Conservation (phyloP, 2,329 filamentous ascomycete genomes). For the Thermothelomyces thermophilus region DNA sequence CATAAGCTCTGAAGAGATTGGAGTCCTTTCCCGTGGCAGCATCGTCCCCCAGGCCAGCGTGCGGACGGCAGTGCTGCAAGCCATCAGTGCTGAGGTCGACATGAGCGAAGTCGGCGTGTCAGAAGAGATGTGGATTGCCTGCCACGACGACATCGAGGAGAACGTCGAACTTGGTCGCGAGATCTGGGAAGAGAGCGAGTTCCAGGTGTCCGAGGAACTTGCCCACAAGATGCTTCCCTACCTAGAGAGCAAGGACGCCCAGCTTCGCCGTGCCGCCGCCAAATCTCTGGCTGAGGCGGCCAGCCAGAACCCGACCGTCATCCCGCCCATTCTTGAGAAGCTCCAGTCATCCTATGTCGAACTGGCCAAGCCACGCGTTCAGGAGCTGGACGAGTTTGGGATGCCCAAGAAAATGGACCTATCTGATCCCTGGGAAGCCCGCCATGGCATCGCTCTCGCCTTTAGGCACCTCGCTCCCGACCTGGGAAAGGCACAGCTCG, state of each 20-base stretch:
- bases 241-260: slow-evolving; percentile 69
- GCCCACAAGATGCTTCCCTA: slow-evolving; percentile 68
- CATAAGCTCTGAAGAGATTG: slow-evolving; percentile 65
- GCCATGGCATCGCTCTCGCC: slow-evolving; percentile 81
- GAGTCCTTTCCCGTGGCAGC: slow-evolving; percentile 66
- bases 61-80: slow-evolving; percentile 77
- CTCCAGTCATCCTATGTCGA: slow-evolving; percentile 68
- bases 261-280: slow-evolving; percentile 77
- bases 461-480: slow-evolving; percentile 73
- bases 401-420: slow-evolving; percentile 88
- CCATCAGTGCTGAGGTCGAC: slow-evolving; percentile 85
- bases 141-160: slow-evolving; percentile 83
- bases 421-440: slow-evolving; percentile 82
- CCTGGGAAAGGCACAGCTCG: slow-evolving; percentile 63
- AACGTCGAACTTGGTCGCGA: slow-evolving; percentile 76
- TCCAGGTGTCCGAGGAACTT: slow-evolving; percentile 60
- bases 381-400: slow-evolving; percentile 84
- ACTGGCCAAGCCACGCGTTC: slow-evolving; percentile 73
- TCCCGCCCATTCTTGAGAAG: slow-evolving; percentile 55
- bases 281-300: slow-evolving; percentile 73
- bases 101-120: slow-evolving; percentile 81
- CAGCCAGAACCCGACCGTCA: slow-evolving; percentile 50
- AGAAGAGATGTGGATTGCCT: slow-evolving; percentile 88
- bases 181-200: slow-evolving; percentile 92
- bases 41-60: slow-evolving; percentile 77